A percentile compares a stretch with the other conserved stretches of the same genome.
These are phyloP conservation scores for Capsicum rhomboideum DNA, from an alignment of 257 asterid species.

Conservation along the genomic window DNA sequence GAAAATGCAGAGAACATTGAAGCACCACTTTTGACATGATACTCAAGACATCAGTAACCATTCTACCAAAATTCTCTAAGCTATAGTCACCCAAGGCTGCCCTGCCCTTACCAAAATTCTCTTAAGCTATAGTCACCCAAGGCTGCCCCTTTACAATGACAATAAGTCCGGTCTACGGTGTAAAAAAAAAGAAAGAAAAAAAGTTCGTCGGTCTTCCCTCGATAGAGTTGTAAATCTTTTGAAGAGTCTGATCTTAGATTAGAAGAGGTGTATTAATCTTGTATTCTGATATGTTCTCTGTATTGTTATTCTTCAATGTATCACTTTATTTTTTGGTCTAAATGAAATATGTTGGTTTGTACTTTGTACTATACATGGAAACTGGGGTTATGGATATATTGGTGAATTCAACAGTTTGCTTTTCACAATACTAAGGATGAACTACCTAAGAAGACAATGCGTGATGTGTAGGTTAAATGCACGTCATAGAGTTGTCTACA, in stretches of 20 bases:
- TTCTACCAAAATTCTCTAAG: background rate
- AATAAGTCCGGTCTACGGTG: background rate
- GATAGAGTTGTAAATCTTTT: background rate
- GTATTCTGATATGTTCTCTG: background rate
- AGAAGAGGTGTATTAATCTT: background rate
- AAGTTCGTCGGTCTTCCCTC: background rate
- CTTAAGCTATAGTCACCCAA: background rate
- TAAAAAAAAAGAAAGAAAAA: background rate
- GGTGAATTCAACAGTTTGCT: background rate
- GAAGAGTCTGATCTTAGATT: background rate
- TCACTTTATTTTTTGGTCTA: background rate
- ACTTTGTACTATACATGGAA: background rate
- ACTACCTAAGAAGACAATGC: background rate
- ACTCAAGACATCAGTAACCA: background rate
- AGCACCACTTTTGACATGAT: conserved; percentile 58
- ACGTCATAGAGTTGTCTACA: background rate
- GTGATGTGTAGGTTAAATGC: background rate
- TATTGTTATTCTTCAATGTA: background rate
- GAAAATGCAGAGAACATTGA: conserved; percentile 40
- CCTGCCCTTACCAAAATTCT: background rate
- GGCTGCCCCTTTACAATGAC: background rate
- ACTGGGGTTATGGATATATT: background rate
- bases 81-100: background rate
- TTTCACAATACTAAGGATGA: background rate
- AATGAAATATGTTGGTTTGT: background rate